Conservation (phyloP, 208 protist genomes). For the Trypanosoma brucei region DNA sequence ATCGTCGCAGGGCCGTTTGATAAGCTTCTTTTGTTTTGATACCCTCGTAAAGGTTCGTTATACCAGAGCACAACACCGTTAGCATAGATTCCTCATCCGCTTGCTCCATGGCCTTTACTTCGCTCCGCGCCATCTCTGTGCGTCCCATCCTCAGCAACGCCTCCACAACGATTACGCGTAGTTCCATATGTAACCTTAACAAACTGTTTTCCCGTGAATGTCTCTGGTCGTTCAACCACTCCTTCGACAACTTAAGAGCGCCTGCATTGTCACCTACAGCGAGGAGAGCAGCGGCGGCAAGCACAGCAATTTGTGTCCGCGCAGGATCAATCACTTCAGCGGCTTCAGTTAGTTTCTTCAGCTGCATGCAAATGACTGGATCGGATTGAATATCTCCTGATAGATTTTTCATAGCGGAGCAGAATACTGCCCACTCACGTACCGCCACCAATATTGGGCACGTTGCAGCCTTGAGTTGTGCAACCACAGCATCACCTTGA, state of each 20-base stretch:
- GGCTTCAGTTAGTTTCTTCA: slow-evolving; percentile 28
- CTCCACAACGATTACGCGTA: slow-evolving; percentile 61
- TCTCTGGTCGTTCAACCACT: slow-evolving; percentile 49
- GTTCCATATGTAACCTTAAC: slow-evolving; percentile 40
- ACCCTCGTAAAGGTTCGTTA: slow-evolving; percentile 57
- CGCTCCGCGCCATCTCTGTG: slow-evolving; percentile 56
- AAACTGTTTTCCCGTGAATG: slow-evolving; percentile 20
- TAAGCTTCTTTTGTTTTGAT: slow-evolving; percentile 24
- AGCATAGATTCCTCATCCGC: slow-evolving; percentile 79
- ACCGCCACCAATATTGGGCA: slow-evolving; percentile 53
- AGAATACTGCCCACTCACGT: slow-evolving; percentile 48
- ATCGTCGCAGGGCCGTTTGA: slow-evolving; percentile 46
- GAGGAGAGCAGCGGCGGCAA: slow-evolving; percentile 50
- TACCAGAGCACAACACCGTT: slow-evolving; percentile 62
- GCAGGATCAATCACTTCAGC: slow-evolving; percentile 28
- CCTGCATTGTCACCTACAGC: slow-evolving; percentile 31
- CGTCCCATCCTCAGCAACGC: slow-evolving; percentile 68
- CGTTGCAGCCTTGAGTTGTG: slow-evolving; percentile 45
- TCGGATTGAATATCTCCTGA: slow-evolving; percentile 3
- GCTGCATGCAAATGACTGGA: slow-evolving; percentile 9
- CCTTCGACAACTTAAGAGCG: slow-evolving; percentile 51
- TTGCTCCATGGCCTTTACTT: slow-evolving; percentile 75
- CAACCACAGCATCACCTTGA: slow-evolving; percentile 59
- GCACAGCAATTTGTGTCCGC: slow-evolving; percentile 34
- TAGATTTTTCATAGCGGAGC: slow-evolving; percentile 18